Evolutionary conservation across 208 protist genomes (phyloP).

Genomic region (Wallacemonas sp.): DNA sequence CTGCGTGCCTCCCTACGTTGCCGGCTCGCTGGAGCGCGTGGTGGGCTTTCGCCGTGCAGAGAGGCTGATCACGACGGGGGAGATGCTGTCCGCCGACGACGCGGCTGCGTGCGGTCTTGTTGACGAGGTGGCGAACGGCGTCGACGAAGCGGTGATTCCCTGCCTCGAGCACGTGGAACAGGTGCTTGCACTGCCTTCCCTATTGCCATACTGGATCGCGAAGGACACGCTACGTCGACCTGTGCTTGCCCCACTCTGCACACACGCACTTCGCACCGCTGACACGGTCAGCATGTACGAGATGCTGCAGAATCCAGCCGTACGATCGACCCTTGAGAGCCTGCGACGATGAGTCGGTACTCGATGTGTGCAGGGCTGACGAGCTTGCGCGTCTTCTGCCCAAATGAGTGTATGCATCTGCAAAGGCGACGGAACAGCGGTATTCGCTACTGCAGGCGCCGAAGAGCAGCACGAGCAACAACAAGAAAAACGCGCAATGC

Average conservation of each 20-base stretch:
- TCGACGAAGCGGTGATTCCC: conserved; percentile 54
- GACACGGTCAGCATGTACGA: conserved; percentile 61
- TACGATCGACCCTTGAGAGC: conserved; percentile 17
- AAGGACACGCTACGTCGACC: conserved; percentile 52
- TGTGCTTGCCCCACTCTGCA: conserved; percentile 55
- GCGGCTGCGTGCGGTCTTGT: conserved; percentile 60
- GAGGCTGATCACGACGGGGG: conserved; percentile 44
- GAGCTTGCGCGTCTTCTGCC: too few species aligned
- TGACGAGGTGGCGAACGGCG: conserved; percentile 60
- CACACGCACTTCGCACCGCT: conserved; percentile 42
- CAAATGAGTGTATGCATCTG: too few species aligned
- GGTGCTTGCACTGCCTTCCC: conserved; percentile 41
- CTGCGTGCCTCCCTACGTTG: conserved; percentile 67
- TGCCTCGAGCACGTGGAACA: conserved; percentile 63
- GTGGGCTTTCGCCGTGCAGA: conserved; percentile 70
- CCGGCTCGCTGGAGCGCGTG: conserved; percentile 49
- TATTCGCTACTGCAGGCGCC: too few species aligned
- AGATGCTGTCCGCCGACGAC: conserved; percentile 44
- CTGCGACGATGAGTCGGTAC: too few species aligned
- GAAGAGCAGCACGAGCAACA: too few species aligned
- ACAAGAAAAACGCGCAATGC: too few species aligned
- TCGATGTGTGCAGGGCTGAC: too few species aligned
- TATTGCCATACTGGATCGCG: conserved; percentile 63
- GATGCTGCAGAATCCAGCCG: conserved; percentile 49
- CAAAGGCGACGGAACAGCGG: too few species aligned